These are phyloP conservation scores for Solanum chmielewskii DNA, from an alignment of 257 asterid genomes.

Conservation along the genomic window DNA sequence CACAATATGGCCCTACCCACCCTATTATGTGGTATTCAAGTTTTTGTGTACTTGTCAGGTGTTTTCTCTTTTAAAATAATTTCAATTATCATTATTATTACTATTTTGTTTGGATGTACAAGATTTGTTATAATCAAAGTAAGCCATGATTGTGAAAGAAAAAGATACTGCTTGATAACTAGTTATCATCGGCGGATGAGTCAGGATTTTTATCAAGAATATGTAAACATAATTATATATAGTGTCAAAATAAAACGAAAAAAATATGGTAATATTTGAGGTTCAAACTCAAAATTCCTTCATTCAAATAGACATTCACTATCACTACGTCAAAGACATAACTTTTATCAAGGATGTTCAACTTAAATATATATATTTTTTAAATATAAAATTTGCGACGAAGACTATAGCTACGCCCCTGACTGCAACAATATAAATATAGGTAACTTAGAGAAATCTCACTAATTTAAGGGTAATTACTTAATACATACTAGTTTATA, in stretches of 20 bases:
- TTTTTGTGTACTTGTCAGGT: not conserved
- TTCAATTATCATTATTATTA: not conserved
- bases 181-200: not conserved
- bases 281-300: not conserved
- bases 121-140: not conserved
- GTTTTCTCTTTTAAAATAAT: not conserved
- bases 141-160: not conserved
- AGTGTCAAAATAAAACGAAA: no score
- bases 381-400: not conserved
- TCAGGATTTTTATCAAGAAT: no score
- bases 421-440: not conserved
- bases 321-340: accelerated
- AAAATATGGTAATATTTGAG: no score
- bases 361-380: no score
- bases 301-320: not conserved
- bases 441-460: not conserved
- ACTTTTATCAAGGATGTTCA: not conserved
- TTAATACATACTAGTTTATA: no score
- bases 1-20: slow-evolving; percentile 18
- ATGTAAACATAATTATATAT: accelerated
- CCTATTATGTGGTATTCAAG: not conserved
- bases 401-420: not conserved
- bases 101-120: not conserved
- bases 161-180: slow-evolving; percentile 25
- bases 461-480: not conserved